Evolutionary conservation across 1,139 yeast genomes (phyloP).

Genomic region (Pichia sp.): DNA sequence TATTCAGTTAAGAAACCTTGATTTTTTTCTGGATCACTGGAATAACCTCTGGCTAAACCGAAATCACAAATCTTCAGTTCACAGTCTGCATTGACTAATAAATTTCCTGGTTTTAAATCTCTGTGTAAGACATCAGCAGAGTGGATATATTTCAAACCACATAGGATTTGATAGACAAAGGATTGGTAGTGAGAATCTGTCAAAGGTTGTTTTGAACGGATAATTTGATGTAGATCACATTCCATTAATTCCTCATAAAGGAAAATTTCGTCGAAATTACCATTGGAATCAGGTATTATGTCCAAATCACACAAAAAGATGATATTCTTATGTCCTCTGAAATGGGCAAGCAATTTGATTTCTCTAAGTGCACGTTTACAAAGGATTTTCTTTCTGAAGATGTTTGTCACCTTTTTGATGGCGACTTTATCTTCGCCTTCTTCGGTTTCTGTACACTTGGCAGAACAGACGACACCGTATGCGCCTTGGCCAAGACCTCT

Average conservation of each 20-base stretch:
- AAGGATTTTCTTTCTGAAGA: constrained; percentile 82
- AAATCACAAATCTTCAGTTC: constrained; percentile 96
- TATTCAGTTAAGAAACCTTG: constrained; percentile 94
- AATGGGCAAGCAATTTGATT: constrained; percentile 81
- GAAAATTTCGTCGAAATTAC: constrained; percentile 85
- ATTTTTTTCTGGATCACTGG: constrained; percentile 79
- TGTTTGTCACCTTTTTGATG: constrained; percentile 90
- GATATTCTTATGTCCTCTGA: constrained; percentile 86
- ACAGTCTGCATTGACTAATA: constrained; percentile 93
- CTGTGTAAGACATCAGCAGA: constrained; percentile 95
- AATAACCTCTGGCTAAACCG: constrained; percentile 95
- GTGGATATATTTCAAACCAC: constrained; percentile 93
- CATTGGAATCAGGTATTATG: constrained; percentile 68
- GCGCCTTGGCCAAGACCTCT: constrained; percentile 98
- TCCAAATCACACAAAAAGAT: constrained; percentile 94
- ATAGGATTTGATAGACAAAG: constrained; percentile 85
- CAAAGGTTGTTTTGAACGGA: constrained; percentile 88
- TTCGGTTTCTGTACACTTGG: constrained; percentile 67
- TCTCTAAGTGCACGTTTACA: constrained; percentile 92
- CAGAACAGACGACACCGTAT: constrained; percentile 94
- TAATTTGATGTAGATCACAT: constrained; percentile 97
- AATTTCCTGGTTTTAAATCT: constrained; percentile 91
- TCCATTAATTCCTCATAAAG: constrained; percentile 96
- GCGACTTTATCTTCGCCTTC: constrained; percentile 87
- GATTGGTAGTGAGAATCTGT: constrained; percentile 96